These are phyloP conservation scores for Logfia minima DNA, from an alignment of 129 eudicot species.

Conservation along the genomic window DNA sequence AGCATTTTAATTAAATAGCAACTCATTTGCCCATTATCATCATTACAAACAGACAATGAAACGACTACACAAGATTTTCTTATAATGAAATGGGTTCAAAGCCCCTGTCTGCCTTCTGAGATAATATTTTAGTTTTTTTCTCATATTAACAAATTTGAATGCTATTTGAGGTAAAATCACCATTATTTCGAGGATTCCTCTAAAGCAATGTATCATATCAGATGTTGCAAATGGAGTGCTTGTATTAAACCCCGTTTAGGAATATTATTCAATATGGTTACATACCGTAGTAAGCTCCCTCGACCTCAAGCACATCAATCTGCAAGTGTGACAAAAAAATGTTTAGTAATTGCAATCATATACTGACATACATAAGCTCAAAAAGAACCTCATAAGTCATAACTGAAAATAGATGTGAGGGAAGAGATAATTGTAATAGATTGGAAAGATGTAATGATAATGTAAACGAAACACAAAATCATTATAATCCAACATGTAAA, in stretches of 20 bases:
- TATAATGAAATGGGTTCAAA: background rate
- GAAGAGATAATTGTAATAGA: background rate
- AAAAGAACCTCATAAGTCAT: conserved; percentile 2
- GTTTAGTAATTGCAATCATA: background rate
- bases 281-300: conserved; percentile 92
- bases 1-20: conserved; percentile 1
- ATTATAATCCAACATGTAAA: too few species aligned
- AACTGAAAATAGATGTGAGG: background rate
- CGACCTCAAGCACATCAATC: conserved; percentile 99
- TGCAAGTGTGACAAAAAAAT: conserved; percentile 40
- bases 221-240: background rate
- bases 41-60: background rate
- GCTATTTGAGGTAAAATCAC: background rate
- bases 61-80: background rate
- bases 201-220: conserved; percentile 14
- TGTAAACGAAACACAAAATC: background rate
- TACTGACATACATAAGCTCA: conserved; percentile 5
- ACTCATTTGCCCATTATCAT: background rate
- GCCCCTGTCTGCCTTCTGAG: background rate
- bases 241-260: conserved; percentile 19
- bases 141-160: background rate
- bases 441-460: background rate
- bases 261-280: background rate
- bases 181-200: background rate
- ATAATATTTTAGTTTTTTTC: background rate